Percentiles rank a stretch among this genome's conserved stretches.
Conservation (phyloP, 495 filamentous ascomycete species). For the Trypethelium eluteriae region DNA sequence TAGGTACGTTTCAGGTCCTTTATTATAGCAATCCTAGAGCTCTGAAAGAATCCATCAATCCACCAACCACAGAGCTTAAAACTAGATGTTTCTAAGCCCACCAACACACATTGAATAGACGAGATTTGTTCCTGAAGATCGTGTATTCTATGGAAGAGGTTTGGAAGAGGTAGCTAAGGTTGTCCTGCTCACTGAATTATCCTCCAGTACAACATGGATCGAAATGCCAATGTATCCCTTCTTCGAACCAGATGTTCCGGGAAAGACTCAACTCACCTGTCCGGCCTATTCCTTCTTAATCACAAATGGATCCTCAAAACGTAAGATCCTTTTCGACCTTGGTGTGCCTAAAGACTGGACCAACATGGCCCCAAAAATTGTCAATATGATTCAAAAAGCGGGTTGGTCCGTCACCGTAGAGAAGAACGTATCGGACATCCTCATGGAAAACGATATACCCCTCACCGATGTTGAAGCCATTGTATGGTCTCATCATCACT, state of each 20-base stretch:
- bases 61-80: too few species aligned
- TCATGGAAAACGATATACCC: slow-evolving; percentile 42
- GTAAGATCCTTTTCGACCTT: slow-evolving; percentile 51
- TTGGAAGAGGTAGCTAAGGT: too few species aligned
- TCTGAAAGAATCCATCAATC: too few species aligned
- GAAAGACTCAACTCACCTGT: slow-evolving; percentile 31
- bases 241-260: slow-evolving; percentile 23
- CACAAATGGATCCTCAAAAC: slow-evolving; percentile 39
- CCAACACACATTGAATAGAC: too few species aligned
- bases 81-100: too few species aligned
- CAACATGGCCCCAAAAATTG: slow-evolving; percentile 38
- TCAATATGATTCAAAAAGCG: slow-evolving; percentile 22
- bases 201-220: slow-evolving; percentile 34
- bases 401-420: slow-evolving; percentile 36
- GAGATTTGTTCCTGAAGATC: too few species aligned
- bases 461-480: slow-evolving; percentile 46
- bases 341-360: slow-evolving; percentile 48
- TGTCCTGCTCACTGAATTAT: background rate
- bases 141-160: too few species aligned
- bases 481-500: slow-evolving; percentile 40
- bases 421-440: slow-evolving; percentile 45
- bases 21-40: background rate
- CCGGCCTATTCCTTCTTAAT: slow-evolving; percentile 52
- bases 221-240: slow-evolving; percentile 20
- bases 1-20: slow-evolving; percentile 16